Evolutionary conservation across 202 grass and related monocot species (phyloP).

Genomic region (Carex arenaria): DNA sequence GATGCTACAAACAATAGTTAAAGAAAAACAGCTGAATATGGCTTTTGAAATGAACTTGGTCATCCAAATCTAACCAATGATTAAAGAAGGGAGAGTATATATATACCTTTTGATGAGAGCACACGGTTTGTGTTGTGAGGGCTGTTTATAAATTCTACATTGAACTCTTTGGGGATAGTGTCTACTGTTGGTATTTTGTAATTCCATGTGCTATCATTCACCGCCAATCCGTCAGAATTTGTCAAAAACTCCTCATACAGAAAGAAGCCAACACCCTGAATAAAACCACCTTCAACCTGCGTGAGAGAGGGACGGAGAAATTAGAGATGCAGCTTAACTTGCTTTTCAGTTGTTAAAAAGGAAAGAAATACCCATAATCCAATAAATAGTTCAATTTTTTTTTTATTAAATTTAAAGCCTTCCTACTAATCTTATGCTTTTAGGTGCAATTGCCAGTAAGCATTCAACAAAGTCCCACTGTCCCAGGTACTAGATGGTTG

Average conservation of each 20-base stretch:
- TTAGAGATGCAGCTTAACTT: background rate
- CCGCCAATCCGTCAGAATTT: slow-evolving; percentile 65
- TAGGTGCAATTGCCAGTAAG: background rate
- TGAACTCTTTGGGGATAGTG: slow-evolving; percentile 80
- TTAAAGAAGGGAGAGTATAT: background rate
- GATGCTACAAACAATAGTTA: slow-evolving; percentile 47
- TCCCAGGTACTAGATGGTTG: no score
- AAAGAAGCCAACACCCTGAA: slow-evolving; percentile 93
- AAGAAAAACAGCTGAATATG: background rate
- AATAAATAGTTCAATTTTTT: no score
- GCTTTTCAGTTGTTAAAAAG: no score
- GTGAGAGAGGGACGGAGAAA: background rate
- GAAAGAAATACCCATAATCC: no score
- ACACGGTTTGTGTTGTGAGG: slow-evolving; percentile 54
- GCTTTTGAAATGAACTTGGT: background rate
- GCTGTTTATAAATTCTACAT: slow-evolving; percentile 70
- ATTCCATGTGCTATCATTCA: slow-evolving; percentile 85
- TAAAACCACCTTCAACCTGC: slow-evolving; percentile 78
- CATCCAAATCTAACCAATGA: background rate
- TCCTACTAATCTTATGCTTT: no score
- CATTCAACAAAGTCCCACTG: background rate
- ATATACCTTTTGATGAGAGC: slow-evolving; percentile 70
- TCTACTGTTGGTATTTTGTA: slow-evolving; percentile 92
- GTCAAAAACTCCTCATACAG: slow-evolving; percentile 64
- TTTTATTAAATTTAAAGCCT: no score